Percentiles rank a stretch among this genome's conserved stretches.
phyloP scores from a whole-genome alignment of 176 grass and related monocot genomes.

The Elaeis guineensis region DNA sequence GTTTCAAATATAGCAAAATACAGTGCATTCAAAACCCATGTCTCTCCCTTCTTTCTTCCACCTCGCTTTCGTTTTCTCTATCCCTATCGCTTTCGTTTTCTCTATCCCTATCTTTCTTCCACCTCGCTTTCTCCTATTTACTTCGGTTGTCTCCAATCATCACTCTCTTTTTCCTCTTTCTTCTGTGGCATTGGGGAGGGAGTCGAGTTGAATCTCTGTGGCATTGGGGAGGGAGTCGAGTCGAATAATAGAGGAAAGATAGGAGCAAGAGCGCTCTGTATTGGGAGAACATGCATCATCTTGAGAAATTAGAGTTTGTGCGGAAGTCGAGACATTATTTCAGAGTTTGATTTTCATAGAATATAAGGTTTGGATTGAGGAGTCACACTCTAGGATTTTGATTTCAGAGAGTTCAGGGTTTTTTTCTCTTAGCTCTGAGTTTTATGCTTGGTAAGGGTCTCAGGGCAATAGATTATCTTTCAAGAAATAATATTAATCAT shows the following conservation, averaged over 20 bases:
- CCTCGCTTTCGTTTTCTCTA: not conserved
- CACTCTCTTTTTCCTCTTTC: not conserved
- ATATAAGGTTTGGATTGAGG: not conserved
- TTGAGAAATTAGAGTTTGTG: not conserved
- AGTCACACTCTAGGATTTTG: not conserved
- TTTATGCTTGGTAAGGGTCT: not conserved
- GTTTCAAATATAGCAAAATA: conserved; percentile 22
- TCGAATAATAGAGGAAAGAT: no score
- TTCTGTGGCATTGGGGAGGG: not conserved
- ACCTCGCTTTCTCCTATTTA: not conserved
- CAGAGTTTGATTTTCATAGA: no score
- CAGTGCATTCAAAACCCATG: not conserved
- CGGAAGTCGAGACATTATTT: no score
- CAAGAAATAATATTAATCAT: no score
- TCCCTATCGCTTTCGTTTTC: no score
- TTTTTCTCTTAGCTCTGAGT: not conserved
- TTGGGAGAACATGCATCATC: not conserved
- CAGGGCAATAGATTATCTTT: no score
- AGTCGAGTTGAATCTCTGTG: no score
- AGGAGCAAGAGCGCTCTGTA: not conserved
- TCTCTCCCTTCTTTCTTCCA: conserved; percentile 4
- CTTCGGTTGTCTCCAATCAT: not conserved
- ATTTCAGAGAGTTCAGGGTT: not conserved
- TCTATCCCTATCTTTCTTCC: no score
- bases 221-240: not conserved